Conservation (phyloP, 2,329 filamentous ascomycete species). For the Tetracladium maxilliforme region DNA sequence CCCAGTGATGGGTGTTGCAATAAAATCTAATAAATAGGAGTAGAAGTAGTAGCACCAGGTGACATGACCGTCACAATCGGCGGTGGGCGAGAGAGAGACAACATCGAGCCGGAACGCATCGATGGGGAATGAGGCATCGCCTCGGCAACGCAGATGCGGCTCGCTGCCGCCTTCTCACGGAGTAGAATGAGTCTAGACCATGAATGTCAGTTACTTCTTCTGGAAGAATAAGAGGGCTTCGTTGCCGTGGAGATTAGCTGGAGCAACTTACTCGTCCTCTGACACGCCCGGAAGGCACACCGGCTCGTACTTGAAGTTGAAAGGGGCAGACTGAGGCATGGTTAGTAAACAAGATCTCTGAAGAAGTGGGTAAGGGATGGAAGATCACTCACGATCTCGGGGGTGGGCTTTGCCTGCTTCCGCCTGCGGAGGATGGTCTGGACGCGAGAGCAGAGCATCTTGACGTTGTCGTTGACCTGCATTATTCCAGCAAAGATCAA, state of each 20-base stretch:
- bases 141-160: too few relatives aligned
- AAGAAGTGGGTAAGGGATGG: background rate
- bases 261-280: conserved; percentile 37
- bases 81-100: too few relatives aligned
- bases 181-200: background rate
- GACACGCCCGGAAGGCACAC: conserved; percentile 37
- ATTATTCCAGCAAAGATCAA: too few relatives aligned
- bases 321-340: conserved; percentile 37
- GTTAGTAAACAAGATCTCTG: conserved; percentile 9
- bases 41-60: too few relatives aligned
- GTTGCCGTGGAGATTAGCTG: conserved; percentile 1
- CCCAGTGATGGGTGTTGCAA: too few relatives aligned
- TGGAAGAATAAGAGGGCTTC: too few relatives aligned
- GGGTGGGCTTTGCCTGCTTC: conserved; percentile 21
- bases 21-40: too few relatives aligned
- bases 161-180: conserved; percentile 1
- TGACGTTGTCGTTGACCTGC: conserved; percentile 25
- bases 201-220: background rate
- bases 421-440: conserved; percentile 25
- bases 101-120: too few relatives aligned
- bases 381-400: conserved; percentile 28
- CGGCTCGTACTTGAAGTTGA: conserved; percentile 38
- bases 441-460: conserved; percentile 26
- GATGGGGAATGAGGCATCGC: too few relatives aligned
- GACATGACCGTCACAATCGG: too few relatives aligned